Base-by-base conservation (phyloP, 768 basidiomycete genomes). In the Dioszegia aurantiaca region DNA sequence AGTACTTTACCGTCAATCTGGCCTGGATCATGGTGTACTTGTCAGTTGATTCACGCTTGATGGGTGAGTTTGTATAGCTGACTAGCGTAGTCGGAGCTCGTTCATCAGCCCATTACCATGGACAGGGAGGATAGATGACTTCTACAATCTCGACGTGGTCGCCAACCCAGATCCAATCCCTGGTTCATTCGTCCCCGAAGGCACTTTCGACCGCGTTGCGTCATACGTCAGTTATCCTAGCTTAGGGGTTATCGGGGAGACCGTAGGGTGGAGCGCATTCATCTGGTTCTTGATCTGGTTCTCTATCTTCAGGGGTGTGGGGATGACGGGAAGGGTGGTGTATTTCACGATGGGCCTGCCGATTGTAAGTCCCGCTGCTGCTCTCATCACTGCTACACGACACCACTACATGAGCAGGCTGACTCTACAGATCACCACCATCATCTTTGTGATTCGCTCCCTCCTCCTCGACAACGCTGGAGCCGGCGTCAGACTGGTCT, bases 341-440 rank as follows among this genome's bases (percentile, higher is more conserved):
- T 61, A 61, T 53, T 56, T 61, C 27, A 61, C 60, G 3, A 61
- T 61, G 60, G 60, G 55, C n/a, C 47, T 61, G n/a, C 60, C 60
- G 17, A 61, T 61, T 19, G 59, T 60, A n/a, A 46, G 46, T 42
- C 40, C 14, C 17, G 9, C 17, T 33, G 14, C 33, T 33, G 33
- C 8, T 6, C 33, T 33, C n/a, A 33, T 14, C 33, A 33, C 14
- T 33, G 33, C 33, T 33, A 6, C 33, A 33, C 33, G n/a, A 33
- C 33, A 33, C 33, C 33, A n/a, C 33, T 6, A 33, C 6, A 8
- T 42, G 9, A 42, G 8, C 40, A 42, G 17, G 30, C 27, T 31
- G 26, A 47, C 26, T 17, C 9, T 16, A 17, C n/a, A 47, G 46
- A 14, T 36, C 39, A 53, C 49, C 3, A 61, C 60, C 9, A 57